Base-by-base conservation (phyloP, 208 protist genomes). In the Leishmania major region DNA sequence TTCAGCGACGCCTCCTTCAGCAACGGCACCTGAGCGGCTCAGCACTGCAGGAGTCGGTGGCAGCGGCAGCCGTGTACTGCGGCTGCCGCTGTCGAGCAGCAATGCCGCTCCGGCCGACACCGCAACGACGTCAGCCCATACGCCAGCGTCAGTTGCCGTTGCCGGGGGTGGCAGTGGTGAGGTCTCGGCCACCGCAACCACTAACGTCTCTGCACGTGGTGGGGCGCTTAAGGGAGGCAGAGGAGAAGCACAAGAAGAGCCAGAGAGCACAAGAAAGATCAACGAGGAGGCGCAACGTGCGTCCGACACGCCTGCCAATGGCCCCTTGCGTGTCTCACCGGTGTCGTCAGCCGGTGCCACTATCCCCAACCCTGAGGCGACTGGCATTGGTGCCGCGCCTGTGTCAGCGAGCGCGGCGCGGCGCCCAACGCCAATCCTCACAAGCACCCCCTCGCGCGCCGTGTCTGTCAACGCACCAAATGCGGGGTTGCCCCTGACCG, bases 371-470 rank as follows among this genome's bases (percentile, higher is more conserved):
- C n/a, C 28, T 67, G n/a, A 67, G 62, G 31, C 62, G 31, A 31
- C n/a, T 37, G 62, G n/a, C 62, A 67, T 67, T 31, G 31, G 31
- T 67, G 62, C 6, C 40, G 67, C 22, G 55, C 51, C 72, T 47
- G 25, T 31, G 13, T 1, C 72, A 59, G 35, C 28, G 51, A n/a
- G 19, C 10, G 47, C 71, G 47, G 47, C 49, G 45, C 47, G 19
- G 19, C 73, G 73, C 17, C 73, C 73, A 37, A 53, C 73, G 31
- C 73, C 73, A 31, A 66, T 77, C 55, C 31, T 62, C 73, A 60
- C 53, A 13, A 60, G 49, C 35, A 40, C 40, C 57, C 43, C 75
- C 57, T 51, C 53, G 37, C 75, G 31, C 13, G 43, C 53, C 25
- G 28, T 47, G 55, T 11, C 35, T 45, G 75, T 31, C 69, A 49